These are phyloP conservation scores for Sugiyamaella mastotermitis DNA, from an alignment of 805 yeast species.

Conservation along the genomic window DNA sequence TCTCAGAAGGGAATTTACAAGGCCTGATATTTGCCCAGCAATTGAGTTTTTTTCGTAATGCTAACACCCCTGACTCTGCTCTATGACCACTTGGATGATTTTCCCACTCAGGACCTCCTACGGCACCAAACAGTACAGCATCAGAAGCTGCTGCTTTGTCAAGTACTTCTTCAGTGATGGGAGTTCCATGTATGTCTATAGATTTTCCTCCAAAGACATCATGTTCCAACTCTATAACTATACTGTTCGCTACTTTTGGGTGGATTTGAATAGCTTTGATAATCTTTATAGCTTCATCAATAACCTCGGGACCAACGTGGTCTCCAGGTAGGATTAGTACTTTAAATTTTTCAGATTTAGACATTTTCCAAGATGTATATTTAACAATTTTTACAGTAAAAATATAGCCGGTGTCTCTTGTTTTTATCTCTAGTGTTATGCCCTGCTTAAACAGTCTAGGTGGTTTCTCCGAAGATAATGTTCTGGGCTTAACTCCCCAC, in stretches of 20 bases:
- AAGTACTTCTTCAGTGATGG: slow-evolving; percentile 76
- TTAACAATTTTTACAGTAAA: no score
- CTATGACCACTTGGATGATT: slow-evolving; percentile 85
- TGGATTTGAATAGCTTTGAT: slow-evolving; percentile 59
- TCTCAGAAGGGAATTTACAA: slow-evolving; percentile 78
- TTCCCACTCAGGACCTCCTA: slow-evolving; percentile 99
- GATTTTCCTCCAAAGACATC: slow-evolving; percentile 97
- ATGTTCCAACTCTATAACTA: slow-evolving; percentile 53
- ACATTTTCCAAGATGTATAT: no score
- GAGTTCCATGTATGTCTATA: slow-evolving; percentile 88
- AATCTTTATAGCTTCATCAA: slow-evolving; percentile 83
- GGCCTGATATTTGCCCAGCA: slow-evolving; percentile 92
- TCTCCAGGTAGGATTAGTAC: slow-evolving; percentile 84
- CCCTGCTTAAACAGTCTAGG: no score
- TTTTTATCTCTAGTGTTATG: no score
- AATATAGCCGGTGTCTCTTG: no score
- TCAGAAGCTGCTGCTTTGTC: slow-evolving; percentile 76
- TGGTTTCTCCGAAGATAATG: no score
- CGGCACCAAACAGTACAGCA: slow-evolving; percentile 92
- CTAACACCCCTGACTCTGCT: slow-evolving; percentile 91
- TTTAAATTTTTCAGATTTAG: no score
- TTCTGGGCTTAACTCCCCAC: no score
- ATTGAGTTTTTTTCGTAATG: slow-evolving; percentile 87
- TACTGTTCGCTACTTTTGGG: background rate
- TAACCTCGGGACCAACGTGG: slow-evolving; percentile 83